Evolutionary conservation across 2,329 filamentous ascomycete genomes (phyloP), one percentile per base, ranked within the genome.

Genomic region (Colletotrichum zoysiae): DNA sequence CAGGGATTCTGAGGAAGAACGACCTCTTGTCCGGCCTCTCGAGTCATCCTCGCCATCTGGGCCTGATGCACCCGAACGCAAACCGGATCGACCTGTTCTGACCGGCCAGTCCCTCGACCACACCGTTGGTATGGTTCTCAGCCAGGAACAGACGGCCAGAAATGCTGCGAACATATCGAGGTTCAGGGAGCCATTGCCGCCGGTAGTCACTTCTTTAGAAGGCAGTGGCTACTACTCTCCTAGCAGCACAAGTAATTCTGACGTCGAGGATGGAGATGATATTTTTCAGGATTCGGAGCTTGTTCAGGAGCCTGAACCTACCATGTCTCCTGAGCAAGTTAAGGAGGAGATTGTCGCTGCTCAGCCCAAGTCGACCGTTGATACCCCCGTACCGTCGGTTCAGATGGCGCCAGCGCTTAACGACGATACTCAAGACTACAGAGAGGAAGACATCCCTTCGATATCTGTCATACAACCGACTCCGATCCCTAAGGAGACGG

Each of bases 141-240:
- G 83, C 8, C 85, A 88, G 56, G 89, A 92, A 62, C 83, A 87
- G 59, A 83, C 82, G 5, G 80, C 84, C 4, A 88, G 85, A 73
- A 86, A 87, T 70, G 82, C 83, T 58, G 86, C 88, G 35, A 90
- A 90, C 70, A 89, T 85, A 16, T 88, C 87, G 9, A 86, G 85
- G 75, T 86, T 86, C 73, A 84, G 88, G 64, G 89, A 93, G 73
- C 92, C 93, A 20, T 79, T 94, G 44, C 90, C 93, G 5, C 91
- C 91, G 1, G 87, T 93, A 20, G 90, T 93, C 16, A 92, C 91
- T 0, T 91, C 90, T 1, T 87, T 92, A 23, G 91, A 95, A 77
- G 89, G 88, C 12, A 87, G 82, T 67, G 91, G 89, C 1, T 90
- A 93, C 74, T 81, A 85, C 18, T 93, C 90, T 18, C 89, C 92